Base-by-base conservation (phyloP, 1,284 basidiomycete genomes). In the Boletus mariae region DNA sequence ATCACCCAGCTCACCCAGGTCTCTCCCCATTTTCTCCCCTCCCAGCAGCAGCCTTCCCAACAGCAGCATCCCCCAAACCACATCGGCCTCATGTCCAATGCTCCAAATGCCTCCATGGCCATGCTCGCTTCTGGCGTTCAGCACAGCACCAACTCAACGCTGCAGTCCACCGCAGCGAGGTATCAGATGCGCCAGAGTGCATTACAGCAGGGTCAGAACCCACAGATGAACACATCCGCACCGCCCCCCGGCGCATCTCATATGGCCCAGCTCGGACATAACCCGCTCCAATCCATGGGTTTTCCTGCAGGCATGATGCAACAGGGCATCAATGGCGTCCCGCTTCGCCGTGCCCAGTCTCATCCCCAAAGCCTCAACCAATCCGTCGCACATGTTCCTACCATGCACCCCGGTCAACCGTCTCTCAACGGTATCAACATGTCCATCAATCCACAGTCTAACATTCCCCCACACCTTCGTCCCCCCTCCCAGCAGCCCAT, bases 311-410 rank as follows among this genome's bases (percentile, higher is more conserved):
- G 64, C 59, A 68, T 72, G 62, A 73, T 79, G 59, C 70, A 64
- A 52, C 66, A 65, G 48, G 58, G 59, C 53, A 57, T 66, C 5
- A 70, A 68, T 51, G 58, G 63, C 32, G 70, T 66, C 53, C 61
- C 56, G 45, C 65, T 76, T 53, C 76, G 82, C 57, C 77, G 82
- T 62, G 76, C 77, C 20, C 67, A 71, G 59, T 80, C 82, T 23
- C 82, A 84, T 63, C 75, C 79, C 15, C 71, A 71, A 53, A 57
- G 51, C 43, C 65, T 80, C 58, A 76, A 73, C 58, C 71, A 70
- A 50, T 52, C 60, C 26, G 57, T 55, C 48, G 61, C 61, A 12
- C 70, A 72, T 59, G 68, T 74, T 31, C 62, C 64, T 37, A 68
- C 67, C 43, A 75, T 80, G 64, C 74, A 75, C 55, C 69, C 69